These are phyloP conservation scores for Hanseniaspora lachancei DNA, from an alignment of 805 yeast genomes.

Conservation along the genomic window DNA sequence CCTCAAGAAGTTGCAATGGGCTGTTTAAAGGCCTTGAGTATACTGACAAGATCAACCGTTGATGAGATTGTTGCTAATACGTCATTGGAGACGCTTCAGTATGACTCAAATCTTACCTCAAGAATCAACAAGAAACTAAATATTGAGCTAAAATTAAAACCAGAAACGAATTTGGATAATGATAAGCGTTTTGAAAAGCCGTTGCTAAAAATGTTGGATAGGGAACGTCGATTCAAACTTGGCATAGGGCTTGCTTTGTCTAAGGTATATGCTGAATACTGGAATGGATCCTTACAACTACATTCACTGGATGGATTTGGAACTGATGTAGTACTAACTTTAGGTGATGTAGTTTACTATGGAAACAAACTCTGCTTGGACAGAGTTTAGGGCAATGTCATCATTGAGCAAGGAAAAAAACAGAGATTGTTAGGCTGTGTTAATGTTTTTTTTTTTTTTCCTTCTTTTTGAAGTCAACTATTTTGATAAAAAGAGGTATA, in stretches of 20 bases:
- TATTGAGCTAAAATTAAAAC: not conserved
- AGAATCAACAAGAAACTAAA: constrained; percentile 2
- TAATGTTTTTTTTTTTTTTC: too few relatives aligned
- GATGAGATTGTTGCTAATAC: constrained; percentile 27
- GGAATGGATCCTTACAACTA: constrained; percentile 85
- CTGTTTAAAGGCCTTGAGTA: constrained; percentile 27
- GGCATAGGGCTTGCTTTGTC: constrained; percentile 91
- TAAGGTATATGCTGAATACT: constrained; percentile 83
- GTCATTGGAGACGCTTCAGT: constrained; percentile 21
- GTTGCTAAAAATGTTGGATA: constrained; percentile 47
- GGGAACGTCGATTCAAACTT: constrained; percentile 62
- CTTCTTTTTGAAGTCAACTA: not conserved
- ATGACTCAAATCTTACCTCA: constrained; percentile 5
- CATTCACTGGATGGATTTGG: constrained; percentile 84
- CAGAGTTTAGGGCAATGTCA: constrained; percentile 36
- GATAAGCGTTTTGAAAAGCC: constrained; percentile 29
- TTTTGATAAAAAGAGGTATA: not conserved
- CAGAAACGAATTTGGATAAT: constrained; percentile 19
- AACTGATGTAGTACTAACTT: constrained; percentile 67
- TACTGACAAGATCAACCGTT: constrained; percentile 7
- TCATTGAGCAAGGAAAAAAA: too few relatives aligned
- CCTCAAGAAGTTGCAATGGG: constrained; percentile 44
- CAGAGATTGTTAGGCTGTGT: too few relatives aligned
- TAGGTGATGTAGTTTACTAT: constrained; percentile 64
- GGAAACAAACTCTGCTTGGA: constrained; percentile 55